phyloP scores from a whole-genome alignment of 1,139 yeast genomes.

The Candida tetrigidarum region DNA sequence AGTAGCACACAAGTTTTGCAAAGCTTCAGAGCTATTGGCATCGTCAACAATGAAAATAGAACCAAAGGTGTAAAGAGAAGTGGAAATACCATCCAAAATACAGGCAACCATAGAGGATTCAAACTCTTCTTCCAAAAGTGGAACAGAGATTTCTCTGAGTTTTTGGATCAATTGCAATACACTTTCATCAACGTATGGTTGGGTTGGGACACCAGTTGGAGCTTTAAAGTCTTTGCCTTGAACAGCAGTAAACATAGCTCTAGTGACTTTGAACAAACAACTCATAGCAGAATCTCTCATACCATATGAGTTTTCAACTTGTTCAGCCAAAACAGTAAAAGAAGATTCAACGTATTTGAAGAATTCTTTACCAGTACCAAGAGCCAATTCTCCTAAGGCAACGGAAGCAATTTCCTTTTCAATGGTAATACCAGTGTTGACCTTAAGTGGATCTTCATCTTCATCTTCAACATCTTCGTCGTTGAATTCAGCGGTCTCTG shows the following conservation, averaged over 20 bases:
- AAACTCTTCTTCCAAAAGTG: constrained; percentile 73
- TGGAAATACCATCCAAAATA: constrained; percentile 75
- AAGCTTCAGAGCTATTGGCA: constrained; percentile 56
- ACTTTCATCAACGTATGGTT: constrained; percentile 59
- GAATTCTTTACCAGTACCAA: constrained; percentile 82
- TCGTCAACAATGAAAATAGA: constrained; percentile 68
- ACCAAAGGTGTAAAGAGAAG: constrained; percentile 74
- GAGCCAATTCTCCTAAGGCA: constrained; percentile 87
- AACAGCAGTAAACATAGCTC: constrained; percentile 67
- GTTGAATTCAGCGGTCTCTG: constrained; percentile 43
- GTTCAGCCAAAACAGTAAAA: constrained; percentile 66
- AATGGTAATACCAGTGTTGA: constrained; percentile 92
- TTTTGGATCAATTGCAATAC: constrained; percentile 64
- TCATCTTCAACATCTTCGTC: constrained; percentile 62
- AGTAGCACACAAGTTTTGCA: constrained; percentile 72
- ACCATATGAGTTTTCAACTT: constrained; percentile 86
- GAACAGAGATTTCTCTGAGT: constrained; percentile 69
- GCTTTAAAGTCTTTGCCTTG: constrained; percentile 55
- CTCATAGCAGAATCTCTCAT: constrained; percentile 87
- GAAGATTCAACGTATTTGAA: constrained; percentile 78
- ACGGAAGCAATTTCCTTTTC: constrained; percentile 98
- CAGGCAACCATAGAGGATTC: constrained; percentile 82
- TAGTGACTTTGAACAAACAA: constrained; percentile 81
- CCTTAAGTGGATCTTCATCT: constrained; percentile 63
- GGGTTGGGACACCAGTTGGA: constrained; percentile 76